Conservation (phyloP, 1,284 basidiomycete species). For the Irpex sp. region DNA sequence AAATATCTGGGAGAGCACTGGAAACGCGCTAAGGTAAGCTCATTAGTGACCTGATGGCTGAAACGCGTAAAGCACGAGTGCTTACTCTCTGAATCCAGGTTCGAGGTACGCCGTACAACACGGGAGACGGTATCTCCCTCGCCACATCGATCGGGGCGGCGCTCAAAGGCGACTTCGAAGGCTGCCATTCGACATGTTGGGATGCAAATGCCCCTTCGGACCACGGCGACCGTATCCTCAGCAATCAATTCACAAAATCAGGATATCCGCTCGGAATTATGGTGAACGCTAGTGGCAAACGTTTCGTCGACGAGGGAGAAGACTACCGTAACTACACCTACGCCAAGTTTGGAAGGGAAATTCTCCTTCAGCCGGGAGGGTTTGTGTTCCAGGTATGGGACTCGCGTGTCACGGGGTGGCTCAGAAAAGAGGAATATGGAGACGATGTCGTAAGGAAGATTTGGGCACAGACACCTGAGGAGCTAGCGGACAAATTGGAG, state of each 20-base stretch:
- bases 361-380: slow-evolving; percentile 53
- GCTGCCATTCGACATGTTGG: slow-evolving; percentile 71
- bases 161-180: slow-evolving; percentile 53
- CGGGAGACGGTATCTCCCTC: slow-evolving; percentile 56
- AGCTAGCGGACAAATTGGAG: slow-evolving; percentile 45
- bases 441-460: slow-evolving; percentile 56
- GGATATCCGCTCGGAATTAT: slow-evolving; percentile 69
- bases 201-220: slow-evolving; percentile 56
- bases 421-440: slow-evolving; percentile 62
- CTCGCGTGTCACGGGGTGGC: slow-evolving; percentile 34
- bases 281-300: slow-evolving; percentile 51
- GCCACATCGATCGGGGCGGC: slow-evolving; percentile 51
- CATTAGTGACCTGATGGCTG: background rate
- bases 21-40: slow-evolving; percentile 49
- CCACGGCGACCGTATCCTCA: slow-evolving; percentile 50
- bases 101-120: slow-evolving; percentile 66
- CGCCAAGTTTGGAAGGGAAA: slow-evolving; percentile 58
- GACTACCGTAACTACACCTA: slow-evolving; percentile 73
- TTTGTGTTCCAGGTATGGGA: slow-evolving; percentile 66
- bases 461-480: slow-evolving; percentile 43
- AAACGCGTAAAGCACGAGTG: slow-evolving; percentile 1
- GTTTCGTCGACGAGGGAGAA: slow-evolving; percentile 69
- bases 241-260: slow-evolving; percentile 70
- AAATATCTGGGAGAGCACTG: slow-evolving; percentile 54
- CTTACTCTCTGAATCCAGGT: slow-evolving; percentile 35